phyloP scores from a whole-genome alignment of 2,329 filamentous ascomycete species.

The Trichoderma atrobrunneum region DNA sequence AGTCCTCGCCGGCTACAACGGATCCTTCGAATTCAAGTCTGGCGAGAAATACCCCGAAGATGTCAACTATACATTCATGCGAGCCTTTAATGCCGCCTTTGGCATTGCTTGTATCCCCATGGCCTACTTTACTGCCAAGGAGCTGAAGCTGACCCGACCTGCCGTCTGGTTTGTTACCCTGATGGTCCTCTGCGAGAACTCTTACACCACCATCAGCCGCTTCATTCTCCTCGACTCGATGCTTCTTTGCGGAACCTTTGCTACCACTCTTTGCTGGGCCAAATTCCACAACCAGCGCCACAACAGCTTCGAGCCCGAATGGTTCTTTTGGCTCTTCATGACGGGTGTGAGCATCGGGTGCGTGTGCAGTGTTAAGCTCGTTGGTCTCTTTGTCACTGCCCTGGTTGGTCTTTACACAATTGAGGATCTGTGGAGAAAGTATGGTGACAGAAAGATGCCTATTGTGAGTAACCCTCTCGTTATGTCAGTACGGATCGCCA shows the following conservation, averaged over 20 bases:
- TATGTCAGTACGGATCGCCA: not conserved
- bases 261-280: conserved; percentile 94
- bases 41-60: conserved; percentile 93
- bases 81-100: conserved; percentile 93
- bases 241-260: conserved; percentile 98
- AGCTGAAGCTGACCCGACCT: conserved; percentile 80
- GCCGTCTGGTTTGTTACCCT: conserved; percentile 93
- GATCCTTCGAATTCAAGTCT: conserved; percentile 98
- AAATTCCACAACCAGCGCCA: conserved; percentile 89
- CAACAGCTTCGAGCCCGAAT: conserved; percentile 83
- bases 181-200: conserved; percentile 99
- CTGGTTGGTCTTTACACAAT: conserved; percentile 93
- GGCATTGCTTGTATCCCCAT: conserved; percentile 89
- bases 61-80: conserved; percentile 97
- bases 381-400: conserved; percentile 92
- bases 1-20: conserved; percentile 96
- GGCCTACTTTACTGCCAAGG: conserved; percentile 91
- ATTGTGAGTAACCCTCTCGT: conserved; percentile 51
- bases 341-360: conserved; percentile 95
- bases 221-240: conserved; percentile 99
- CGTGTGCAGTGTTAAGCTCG: conserved; percentile 97
- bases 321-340: conserved; percentile 92
- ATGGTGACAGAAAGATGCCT: conserved; percentile 90
- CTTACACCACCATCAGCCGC: conserved; percentile 96
- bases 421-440: conserved; percentile 97